Base-by-base conservation (phyloP, 75 land plant genomes). In the Cryptomeria japonica region DNA sequence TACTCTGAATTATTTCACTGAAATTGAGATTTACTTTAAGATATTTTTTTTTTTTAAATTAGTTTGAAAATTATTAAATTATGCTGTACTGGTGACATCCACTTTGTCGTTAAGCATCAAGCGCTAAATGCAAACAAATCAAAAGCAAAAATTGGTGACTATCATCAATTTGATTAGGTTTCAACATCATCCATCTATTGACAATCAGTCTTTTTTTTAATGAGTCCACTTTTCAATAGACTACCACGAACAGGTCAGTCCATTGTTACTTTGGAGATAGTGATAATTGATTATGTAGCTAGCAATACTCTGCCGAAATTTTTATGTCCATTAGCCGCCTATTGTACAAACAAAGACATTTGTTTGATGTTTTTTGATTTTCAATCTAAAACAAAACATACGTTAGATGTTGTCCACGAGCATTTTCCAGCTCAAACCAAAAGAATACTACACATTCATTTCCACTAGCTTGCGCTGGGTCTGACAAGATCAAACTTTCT, bases 371-470 rank as follows among this genome's bases (percentile, higher is more conserved):
- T 46, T 82, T 41, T n/a, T 13, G 31, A 12, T 28, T 80, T 80
- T 82, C 84, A 82, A 44, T 82, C 47, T 44, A 82, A 82, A n/a
- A 44, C 51, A 79, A 82, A 82, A 82, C 42, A 14, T 82, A 80
- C 19, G 42, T 82, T 82, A 44, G 14, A 82, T 28, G 32, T 41
- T 46, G 47, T 46, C 42, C 51, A 82, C 0, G 34, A 46, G 84
- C 51, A 41, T 82, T 44, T n/a, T n/a, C 34, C 31, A 32, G 53
- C 84, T 44, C 84, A 32, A 28, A 46, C n/a, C 32, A 82, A 82
- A 82, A 42, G 28, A 82, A 82, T 44, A 22, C 84, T 8, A n/a
- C 31, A n/a, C 46, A 44, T 44, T 46, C 31, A 82, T 25, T 25
- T 46, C 34, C 82, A 22, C 82, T 79, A 39, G 82, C 82, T 79